Base-by-base conservation (phyloP, 257 asterid genomes). In the Forsythia suspensa region DNA sequence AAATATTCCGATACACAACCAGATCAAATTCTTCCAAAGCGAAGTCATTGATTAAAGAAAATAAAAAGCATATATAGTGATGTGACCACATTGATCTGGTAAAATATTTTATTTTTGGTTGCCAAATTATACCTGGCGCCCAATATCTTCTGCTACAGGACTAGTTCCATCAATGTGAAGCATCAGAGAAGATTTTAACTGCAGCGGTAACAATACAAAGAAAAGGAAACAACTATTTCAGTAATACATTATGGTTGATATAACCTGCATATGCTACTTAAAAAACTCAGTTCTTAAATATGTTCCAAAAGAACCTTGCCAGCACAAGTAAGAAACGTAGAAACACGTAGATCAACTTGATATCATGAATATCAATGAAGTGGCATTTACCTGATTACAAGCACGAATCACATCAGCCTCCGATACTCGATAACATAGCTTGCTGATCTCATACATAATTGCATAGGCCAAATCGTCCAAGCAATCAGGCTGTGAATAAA, bases 81-180 rank as follows among this genome's bases (percentile, higher is more conserved):
- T 13, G n/a, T 48, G 29, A 55, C 24, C 65, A 18, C 4, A 12
- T 63, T 29, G 8, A 63, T 21, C 70, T 9, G 39, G 39, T 63
- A 63, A 24, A 21, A 4, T 21, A 15, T 63, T 63, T 21, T 20
- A 21, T 24, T 63, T 63, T 63, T 21, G 40, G 18, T 24, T 29
- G 70, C 39, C 40, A 10, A 66, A 80, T 12, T 74, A 51, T 85
- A 96, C 99, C 99, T 94, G 98, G 10, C 99, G 97, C 12, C 99
- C 99, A 75, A 96, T 96, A 85, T 96, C 99, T 86, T 96, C 99
- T 52, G 96, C 96, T 73, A 92, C 82, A 51, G 97, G 97, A 76
- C 97, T 94, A 73, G 95, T 90, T 82, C 98, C 99, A 82, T 96
- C 99, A 63, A 96, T 85, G 89, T 96, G 99, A 77, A 96, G 97